Conservation (phyloP, 352 stramenopile species). For the Globisporangium cederbergense region DNA sequence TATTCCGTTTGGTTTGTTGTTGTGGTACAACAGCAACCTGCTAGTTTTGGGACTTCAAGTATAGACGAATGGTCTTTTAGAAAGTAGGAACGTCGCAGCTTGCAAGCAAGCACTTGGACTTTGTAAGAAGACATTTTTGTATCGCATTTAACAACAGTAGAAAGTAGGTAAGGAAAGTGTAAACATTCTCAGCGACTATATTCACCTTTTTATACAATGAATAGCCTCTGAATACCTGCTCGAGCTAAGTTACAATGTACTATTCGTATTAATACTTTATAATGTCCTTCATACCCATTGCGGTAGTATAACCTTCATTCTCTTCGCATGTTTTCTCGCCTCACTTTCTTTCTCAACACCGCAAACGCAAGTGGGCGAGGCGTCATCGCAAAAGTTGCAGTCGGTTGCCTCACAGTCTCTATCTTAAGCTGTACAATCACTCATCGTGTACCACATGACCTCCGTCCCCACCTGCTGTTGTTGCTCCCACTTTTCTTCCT, state of each 20-base stretch:
- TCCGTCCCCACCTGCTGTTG: slow-evolving; percentile 1
- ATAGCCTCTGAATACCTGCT: no score
- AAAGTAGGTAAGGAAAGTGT: neutral
- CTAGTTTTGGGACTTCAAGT: no score
- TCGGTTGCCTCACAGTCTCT: neutral
- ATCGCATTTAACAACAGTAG: no score
- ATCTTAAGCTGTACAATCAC: neutral
- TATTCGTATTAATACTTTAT: neutral
- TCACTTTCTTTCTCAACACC: neutral
- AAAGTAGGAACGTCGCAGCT: no score
- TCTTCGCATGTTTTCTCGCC: slow-evolving; percentile 1
- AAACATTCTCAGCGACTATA: neutral
- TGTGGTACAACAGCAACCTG: neutral
- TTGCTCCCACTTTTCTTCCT: neutral
- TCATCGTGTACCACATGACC: neutral
- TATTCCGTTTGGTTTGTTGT: neutral
- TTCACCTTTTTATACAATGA: neutral
- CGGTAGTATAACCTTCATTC: neutral
- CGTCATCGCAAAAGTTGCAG: neutral
- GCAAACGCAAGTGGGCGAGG: neutral
- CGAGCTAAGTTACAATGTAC: no score
- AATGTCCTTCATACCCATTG: neutral
- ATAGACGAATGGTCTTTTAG: no score
- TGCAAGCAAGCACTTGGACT: no score
- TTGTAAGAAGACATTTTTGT: no score